Percentiles rank a stretch among this genome's conserved stretches.
Conservation (phyloP, 1,139 yeast species). For the Suhomyces chickasaworum region DNA sequence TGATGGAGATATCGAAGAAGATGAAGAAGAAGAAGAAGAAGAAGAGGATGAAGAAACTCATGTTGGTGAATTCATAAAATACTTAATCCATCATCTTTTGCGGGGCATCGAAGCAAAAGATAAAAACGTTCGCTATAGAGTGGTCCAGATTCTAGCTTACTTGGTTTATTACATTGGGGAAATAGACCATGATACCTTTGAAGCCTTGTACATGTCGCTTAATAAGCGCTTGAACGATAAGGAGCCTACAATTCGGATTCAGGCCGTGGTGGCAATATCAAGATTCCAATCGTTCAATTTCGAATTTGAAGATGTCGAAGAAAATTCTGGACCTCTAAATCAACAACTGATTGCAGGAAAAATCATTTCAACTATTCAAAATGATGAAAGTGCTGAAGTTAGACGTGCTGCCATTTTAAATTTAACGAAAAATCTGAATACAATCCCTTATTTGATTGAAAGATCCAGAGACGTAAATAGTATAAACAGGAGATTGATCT, state of each 20-base stretch:
- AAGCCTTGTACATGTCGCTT: conserved; percentile 61
- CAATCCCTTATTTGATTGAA: conserved; percentile 66
- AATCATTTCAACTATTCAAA: conserved; percentile 58
- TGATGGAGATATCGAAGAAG: conserved; percentile 30
- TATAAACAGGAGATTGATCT: conserved; percentile 71
- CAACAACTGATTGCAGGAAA: conserved; percentile 44
- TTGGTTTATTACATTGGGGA: conserved; percentile 74
- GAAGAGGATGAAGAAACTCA: conserved; percentile 38
- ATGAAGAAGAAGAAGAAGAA: conserved; percentile 7
- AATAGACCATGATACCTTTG: conserved; percentile 72
- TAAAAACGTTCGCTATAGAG: conserved; percentile 76
- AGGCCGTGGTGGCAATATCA: conserved; percentile 80
- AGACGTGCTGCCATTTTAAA: conserved; percentile 82
- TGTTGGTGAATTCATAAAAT: conserved; percentile 56
- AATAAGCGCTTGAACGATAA: conserved; percentile 71
- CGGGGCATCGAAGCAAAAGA: conserved; percentile 79
- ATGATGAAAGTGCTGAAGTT: conserved; percentile 87
- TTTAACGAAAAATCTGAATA: conserved; percentile 54
- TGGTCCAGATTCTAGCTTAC: conserved; percentile 75
- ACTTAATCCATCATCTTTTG: conserved; percentile 63
- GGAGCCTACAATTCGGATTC: conserved; percentile 76
- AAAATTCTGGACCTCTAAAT: conserved; percentile 22
- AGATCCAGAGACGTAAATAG: conserved; percentile 81
- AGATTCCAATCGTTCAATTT: conserved; percentile 63
- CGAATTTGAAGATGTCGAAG: conserved; percentile 44